A percentile compares a stretch with the other conserved stretches of the same genome.
Conservation (phyloP, 2,329 filamentous ascomycete species). For the Paecilomyces formosus region DNA sequence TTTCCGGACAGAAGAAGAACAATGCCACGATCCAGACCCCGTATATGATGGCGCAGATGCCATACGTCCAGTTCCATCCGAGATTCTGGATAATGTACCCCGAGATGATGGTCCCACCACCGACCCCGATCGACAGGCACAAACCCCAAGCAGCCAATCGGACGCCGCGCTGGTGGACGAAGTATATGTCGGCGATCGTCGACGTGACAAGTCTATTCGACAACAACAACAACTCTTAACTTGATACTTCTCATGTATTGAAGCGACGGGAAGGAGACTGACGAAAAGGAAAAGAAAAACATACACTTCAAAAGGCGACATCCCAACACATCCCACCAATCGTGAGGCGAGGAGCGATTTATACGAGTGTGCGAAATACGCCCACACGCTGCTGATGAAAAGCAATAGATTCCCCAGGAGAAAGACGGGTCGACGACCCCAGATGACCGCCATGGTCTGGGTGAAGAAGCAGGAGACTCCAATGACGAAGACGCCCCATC, state of each 20-base stretch:
- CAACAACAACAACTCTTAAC: no score
- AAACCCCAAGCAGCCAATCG: constrained; percentile 33
- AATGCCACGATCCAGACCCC: constrained; percentile 16
- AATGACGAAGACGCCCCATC: constrained; percentile 25
- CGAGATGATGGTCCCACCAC: constrained; percentile 29
- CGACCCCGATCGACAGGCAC: constrained; percentile 32
- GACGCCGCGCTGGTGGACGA: constrained; percentile 37
- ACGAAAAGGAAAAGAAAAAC: not conserved
- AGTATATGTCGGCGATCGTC: constrained; percentile 40
- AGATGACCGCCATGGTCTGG: constrained; percentile 11
- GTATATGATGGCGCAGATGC: constrained; percentile 31
- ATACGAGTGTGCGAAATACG: constrained; percentile 12
- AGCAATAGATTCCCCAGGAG: constrained; percentile 10
- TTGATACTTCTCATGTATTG: no score
- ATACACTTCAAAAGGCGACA: constrained; percentile 13
- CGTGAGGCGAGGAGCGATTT: constrained; percentile 11
- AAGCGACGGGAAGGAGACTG: no score
- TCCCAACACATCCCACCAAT: constrained; percentile 13
- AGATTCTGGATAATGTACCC: constrained; percentile 35
- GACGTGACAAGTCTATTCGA: not conserved
- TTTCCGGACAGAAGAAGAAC: constrained; percentile 16
- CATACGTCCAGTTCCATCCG: constrained; percentile 35
- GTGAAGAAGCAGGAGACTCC: constrained; percentile 17
- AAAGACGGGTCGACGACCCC: constrained; percentile 11
- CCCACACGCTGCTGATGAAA: constrained; percentile 12